Conservation (phyloP, 2,329 filamentous ascomycete species). For the Ascochyta pisi region DNA sequence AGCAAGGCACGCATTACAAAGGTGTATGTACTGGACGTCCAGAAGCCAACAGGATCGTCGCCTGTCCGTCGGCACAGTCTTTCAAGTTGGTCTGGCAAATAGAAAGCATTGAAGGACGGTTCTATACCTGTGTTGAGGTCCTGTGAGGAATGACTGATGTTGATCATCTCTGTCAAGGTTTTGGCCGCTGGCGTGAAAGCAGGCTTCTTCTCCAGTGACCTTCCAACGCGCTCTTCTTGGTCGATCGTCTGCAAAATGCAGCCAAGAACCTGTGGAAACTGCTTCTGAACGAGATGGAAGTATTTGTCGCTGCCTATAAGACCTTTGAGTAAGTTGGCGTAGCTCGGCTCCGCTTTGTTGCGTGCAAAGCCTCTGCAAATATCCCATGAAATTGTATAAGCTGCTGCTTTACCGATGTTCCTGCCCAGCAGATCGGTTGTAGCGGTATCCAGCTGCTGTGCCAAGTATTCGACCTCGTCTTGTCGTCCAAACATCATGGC, state of each 20-base stretch:
- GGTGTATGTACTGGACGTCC: constrained; percentile 77
- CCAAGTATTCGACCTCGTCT: constrained; percentile 66
- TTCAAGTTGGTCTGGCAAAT: constrained; percentile 75
- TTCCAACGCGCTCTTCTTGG: constrained; percentile 40
- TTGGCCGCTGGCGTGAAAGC: constrained; percentile 66
- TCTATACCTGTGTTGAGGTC: constrained; percentile 80
- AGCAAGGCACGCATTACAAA: constrained; percentile 79
- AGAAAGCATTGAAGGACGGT: constrained; percentile 81
- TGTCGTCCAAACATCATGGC: constrained; percentile 82
- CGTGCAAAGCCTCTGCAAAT: constrained; percentile 56
- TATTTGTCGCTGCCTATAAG: constrained; percentile 73
- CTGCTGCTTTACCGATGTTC: constrained; percentile 79
- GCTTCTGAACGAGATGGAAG: constrained; percentile 66
- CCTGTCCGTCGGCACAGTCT: constrained; percentile 75
- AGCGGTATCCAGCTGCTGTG: constrained; percentile 50
- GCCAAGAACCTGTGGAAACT: constrained; percentile 79
- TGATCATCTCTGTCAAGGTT: constrained; percentile 72
- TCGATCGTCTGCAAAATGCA: constrained; percentile 74
- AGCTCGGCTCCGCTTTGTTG: constrained; percentile 57
- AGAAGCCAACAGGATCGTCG: constrained; percentile 69
- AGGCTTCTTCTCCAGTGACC: constrained; percentile 65
- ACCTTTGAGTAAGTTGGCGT: constrained; percentile 72
- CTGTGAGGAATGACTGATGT: constrained; percentile 69
- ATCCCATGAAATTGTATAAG: constrained; percentile 84
- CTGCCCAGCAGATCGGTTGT: constrained; percentile 54